Evolutionary conservation across 805 yeast genomes (phyloP).

Genomic region (Alloascoidea africana): DNA sequence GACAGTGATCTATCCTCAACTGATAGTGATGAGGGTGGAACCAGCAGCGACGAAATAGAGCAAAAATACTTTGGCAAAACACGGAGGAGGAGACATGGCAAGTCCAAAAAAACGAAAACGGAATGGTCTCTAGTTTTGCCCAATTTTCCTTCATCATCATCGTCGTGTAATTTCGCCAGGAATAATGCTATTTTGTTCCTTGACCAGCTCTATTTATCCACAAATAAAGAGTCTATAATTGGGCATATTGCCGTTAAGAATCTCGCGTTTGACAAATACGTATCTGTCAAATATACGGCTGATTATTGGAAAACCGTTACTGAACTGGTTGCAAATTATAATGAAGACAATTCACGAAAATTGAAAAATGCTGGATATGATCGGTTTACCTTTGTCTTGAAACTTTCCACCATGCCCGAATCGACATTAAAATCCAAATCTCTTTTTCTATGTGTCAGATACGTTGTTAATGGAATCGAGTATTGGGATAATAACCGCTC

Average conservation of each 20-base stretch:
- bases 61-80: no score
- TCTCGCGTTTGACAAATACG: constrained; percentile 48
- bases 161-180: no score
- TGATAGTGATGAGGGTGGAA: no score
- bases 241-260: constrained; percentile 77
- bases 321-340: constrained; percentile 50
- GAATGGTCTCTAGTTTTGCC: constrained; percentile 17
- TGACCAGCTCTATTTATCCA: constrained; percentile 48
- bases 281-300: constrained; percentile 58
- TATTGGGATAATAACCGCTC: constrained; percentile 66
- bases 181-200: constrained; percentile 32
- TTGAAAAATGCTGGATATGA: constrained; percentile 30
- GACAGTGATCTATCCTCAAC: no score
- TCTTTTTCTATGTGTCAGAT: constrained; percentile 43
- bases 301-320: constrained; percentile 68
- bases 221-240: constrained; percentile 40
- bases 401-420: constrained; percentile 17
- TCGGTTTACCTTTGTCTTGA: constrained; percentile 53
- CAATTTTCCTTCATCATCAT: constrained; percentile 13
- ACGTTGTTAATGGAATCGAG: constrained; percentile 30
- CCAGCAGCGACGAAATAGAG: no score
- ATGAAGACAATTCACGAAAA: constrained; percentile 15
- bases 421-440: constrained; percentile 14
- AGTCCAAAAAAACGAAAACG: constrained; percentile 7
- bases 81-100: no score